phyloP scores from a whole-genome alignment of 768 basidiomycete species.

The Xerocomellus amylosporus region DNA sequence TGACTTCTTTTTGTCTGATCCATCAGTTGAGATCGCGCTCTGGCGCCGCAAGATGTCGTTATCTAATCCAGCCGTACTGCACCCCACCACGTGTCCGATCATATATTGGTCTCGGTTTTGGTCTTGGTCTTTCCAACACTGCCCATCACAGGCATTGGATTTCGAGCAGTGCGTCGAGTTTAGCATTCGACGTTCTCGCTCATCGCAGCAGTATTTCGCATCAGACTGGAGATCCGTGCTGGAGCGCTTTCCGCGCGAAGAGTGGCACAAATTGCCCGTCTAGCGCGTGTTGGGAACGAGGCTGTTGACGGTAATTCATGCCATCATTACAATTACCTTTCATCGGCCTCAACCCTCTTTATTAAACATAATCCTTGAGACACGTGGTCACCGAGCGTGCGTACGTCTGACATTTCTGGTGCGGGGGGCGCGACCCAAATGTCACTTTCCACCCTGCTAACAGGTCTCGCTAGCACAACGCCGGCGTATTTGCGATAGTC shows the following conservation, averaged over 20 bases:
- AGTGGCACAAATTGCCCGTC: constrained; percentile 18
- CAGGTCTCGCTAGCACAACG: constrained; percentile 1
- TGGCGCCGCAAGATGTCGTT: constrained; percentile 20
- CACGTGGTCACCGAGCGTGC: constrained; percentile 19
- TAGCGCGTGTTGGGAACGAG: constrained; percentile 30
- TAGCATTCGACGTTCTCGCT: not conserved
- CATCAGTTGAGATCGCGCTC: constrained; percentile 20
- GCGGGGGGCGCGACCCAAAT: not conserved
- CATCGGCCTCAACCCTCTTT: constrained; percentile 23
- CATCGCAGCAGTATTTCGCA: not conserved
- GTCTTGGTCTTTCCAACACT: not conserved
- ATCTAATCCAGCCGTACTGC: constrained; percentile 28
- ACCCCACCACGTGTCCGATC: constrained; percentile 17
- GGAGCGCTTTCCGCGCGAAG: constrained; percentile 6
- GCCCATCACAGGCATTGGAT: not conserved
- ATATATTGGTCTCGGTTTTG: not conserved
- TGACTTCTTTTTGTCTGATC: constrained; percentile 18
- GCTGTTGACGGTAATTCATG: constrained; percentile 26
- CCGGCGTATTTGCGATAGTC: constrained; percentile 7
- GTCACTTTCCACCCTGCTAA: not conserved
- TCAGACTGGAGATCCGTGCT: not conserved
- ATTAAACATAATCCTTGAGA: constrained; percentile 13
- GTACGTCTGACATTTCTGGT: constrained; percentile 11
- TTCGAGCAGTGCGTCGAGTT: constrained; percentile 1
- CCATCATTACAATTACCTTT: constrained; percentile 21